Conservation (phyloP, 2,329 filamentous ascomycete genomes). For the Colletotrichum destructivum region DNA sequence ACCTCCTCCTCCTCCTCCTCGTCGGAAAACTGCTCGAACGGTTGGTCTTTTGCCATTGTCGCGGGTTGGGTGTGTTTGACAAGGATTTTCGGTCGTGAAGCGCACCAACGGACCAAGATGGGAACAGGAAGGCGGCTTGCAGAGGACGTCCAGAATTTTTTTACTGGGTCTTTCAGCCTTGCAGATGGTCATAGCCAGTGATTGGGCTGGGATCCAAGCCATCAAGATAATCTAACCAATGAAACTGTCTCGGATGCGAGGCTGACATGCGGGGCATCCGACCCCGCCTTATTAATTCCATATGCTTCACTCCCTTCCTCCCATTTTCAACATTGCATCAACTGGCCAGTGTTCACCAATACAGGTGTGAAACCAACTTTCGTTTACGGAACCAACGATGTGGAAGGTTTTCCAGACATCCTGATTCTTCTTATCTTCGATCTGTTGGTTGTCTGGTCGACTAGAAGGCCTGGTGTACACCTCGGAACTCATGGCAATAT, state of each 20-base stretch:
- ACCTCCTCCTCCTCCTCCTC: slow-evolving; percentile 41
- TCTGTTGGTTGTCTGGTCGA: too few species aligned
- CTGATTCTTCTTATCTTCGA: too few species aligned
- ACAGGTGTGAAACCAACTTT: too few species aligned
- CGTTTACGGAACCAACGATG: too few species aligned
- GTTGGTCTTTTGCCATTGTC: slow-evolving; percentile 43
- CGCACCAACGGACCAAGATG: slow-evolving; percentile 12
- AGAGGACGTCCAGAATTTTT: slow-evolving; percentile 41
- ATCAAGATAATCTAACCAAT: background rate
- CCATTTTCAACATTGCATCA: background rate
- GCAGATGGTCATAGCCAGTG: background rate
- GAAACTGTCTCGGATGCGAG: accelerated
- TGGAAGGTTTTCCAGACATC: too few species aligned
- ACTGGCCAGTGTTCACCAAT: background rate
- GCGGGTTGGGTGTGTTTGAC: slow-evolving; percentile 6
- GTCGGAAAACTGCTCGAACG: slow-evolving; percentile 42
- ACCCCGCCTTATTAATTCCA: background rate
- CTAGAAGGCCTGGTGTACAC: too few species aligned
- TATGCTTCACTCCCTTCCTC: background rate
- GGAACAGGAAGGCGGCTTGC: slow-evolving; percentile 3
- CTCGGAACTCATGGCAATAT: too few species aligned
- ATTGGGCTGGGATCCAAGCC: background rate
- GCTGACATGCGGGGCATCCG: slow-evolving; percentile 19
- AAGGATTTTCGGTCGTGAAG: slow-evolving; percentile 13
- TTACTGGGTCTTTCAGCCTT: slow-evolving; percentile 38